Base-by-base conservation (phyloP, 306 rosid species). In the Comarum palustre region DNA sequence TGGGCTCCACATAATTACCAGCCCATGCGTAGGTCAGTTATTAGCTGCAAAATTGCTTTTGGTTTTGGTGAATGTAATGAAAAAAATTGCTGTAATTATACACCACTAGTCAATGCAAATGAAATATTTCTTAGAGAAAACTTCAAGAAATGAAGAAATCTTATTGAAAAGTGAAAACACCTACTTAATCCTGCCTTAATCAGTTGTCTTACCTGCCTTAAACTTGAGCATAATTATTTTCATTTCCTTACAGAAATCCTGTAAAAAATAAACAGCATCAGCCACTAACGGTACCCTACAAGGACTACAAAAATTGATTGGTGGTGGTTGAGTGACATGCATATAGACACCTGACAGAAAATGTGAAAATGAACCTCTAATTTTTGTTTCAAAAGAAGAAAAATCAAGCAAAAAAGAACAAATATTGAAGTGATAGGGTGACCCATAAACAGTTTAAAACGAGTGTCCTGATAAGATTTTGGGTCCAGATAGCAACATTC, bases 371-470 rank as follows among this genome's bases (percentile, higher is more conserved):
- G 34, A 17, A 41, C 51, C 43, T 19, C 42, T 41, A 5, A 38
- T 66, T 36, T 41, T 27, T 42, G 12, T 58, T 63, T 63, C 27
- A 50, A 27, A 32, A 42, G 51, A 32, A 68, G 34, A 48, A 12
- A 32, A 50, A 48, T 15, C 31, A 24, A 74, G 50, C 42, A 61
- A 61, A 31, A 72, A 45, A 71, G 29, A 78, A 66, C 46, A 78
- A 78, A 73, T 32, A 43, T 61, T 74, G 42, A 61, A 74, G 79
- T 51, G 72, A 59, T 48, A 59, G 75, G 39, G 48, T 68, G 75
- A 50, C 78, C 78, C 83, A 74, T 68, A 27, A 51, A 74, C 75
- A 51, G 29, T 48, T 51, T 73, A 29, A 67, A 66, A 48, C 51
- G 11, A 32, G 66, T 29, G 22, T 16, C 45, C 8, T 16, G 66